Base-by-base conservation (phyloP, 257 asterid genomes). In the Jacaranda copaia region DNA sequence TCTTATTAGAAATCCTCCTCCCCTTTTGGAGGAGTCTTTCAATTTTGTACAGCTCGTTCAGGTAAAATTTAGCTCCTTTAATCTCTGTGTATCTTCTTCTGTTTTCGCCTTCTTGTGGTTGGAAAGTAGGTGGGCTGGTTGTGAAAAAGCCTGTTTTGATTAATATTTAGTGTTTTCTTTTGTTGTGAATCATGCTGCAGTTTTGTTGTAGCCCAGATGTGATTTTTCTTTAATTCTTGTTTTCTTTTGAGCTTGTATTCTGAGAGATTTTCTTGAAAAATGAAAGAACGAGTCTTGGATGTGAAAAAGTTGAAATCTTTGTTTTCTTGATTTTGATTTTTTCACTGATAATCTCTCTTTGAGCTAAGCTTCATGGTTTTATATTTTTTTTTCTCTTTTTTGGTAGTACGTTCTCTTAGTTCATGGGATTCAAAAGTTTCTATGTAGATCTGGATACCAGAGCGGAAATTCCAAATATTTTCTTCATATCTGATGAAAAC, bases 31-130 rank as follows among this genome's bases (percentile, higher is more conserved):
- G 53, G 77, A 42, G 73, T 72, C 45, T 18, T 9, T 57, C 65
- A 60, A 15, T 69, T 82, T 76, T 90, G 95, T 90, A 90, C 85
- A 92, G 92, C 82, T 75, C 39, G 67, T 61, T 82, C 87, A 88
- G 94, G 95, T 92, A 86, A 45, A 15, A 13, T 38, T 18, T 61
- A 56, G 0, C 57, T 6, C 70, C 80, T 18, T n/a, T 56, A 73
- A 16, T 55, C 51, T 57, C 5, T 52, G 10, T 6, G 59, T 19
- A 18, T 40, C 18, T 3, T 14, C 36, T 5, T 42, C 16, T 74
- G 56, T 73, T 3, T 51, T 1, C 18, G 60, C 25, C 52, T 61
- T 68, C 9, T 43, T 61, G 55, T 63, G 11, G 76, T 75, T 59
- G 73, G 40, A 39, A 66, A 52, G 76, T 57, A 39, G 81, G 46